These are phyloP conservation scores for Artemisia princeps DNA, from an alignment of 140 eudicot species.

Conservation along the genomic window DNA sequence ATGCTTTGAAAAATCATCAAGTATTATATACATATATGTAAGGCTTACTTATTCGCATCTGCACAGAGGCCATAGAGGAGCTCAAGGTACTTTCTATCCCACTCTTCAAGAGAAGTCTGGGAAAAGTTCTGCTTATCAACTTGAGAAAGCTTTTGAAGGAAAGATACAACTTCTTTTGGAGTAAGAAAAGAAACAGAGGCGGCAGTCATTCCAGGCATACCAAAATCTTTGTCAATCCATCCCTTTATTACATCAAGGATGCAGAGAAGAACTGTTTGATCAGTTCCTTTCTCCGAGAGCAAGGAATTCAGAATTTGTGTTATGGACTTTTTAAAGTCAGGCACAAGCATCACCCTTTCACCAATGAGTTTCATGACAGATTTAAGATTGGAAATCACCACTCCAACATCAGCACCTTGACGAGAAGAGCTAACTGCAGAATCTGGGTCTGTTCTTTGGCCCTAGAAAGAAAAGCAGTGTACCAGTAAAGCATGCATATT, in stretches of 20 bases:
- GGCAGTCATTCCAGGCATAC: slow-evolving; percentile 49
- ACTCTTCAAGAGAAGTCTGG: slow-evolving; percentile 61
- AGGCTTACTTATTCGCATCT: slow-evolving; percentile 71
- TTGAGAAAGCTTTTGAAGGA: slow-evolving; percentile 93
- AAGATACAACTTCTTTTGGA: slow-evolving; percentile 84
- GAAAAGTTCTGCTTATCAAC: slow-evolving; percentile 79
- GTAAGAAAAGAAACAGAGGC: slow-evolving; percentile 59
- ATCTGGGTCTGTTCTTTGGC: slow-evolving; percentile 82
- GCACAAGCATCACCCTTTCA: slow-evolving; percentile 74
- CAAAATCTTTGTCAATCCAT: slow-evolving; percentile 81
- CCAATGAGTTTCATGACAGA: slow-evolving; percentile 69
- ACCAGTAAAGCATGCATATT: background rate
- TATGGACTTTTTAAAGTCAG: slow-evolving; percentile 66
- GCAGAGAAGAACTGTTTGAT: slow-evolving; percentile 80
- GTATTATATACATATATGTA: background rate
- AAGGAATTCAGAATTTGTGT: slow-evolving; percentile 66
- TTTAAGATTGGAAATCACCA: slow-evolving; percentile 67
- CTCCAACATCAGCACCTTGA: slow-evolving; percentile 94
- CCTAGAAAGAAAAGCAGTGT: slow-evolving; percentile 34
- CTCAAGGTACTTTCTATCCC: slow-evolving; percentile 87
- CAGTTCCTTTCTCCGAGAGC: slow-evolving; percentile 93
- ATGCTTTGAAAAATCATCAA: slow-evolving; percentile 12
- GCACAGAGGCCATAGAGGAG: slow-evolving; percentile 97
- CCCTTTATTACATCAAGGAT: slow-evolving; percentile 80
- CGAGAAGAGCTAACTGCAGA: slow-evolving; percentile 94